Base-by-base conservation (phyloP, 345 rosid species). In the Aethionema arabicum region DNA sequence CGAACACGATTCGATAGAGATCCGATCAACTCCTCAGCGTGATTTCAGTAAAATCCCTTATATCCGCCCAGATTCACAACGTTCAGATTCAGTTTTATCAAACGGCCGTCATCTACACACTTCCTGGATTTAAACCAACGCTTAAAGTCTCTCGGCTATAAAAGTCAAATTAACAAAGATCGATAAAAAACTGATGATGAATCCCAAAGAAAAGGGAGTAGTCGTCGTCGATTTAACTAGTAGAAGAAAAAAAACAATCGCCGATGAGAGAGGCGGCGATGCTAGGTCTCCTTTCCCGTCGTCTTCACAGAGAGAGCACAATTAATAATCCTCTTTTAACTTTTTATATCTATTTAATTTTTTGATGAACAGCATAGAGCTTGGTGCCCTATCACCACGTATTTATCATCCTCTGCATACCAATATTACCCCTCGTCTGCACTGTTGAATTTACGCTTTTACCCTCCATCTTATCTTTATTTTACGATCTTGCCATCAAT, bases 331-430 rank as follows among this genome's bases (percentile, higher is more conserved):
- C 11, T 37, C 27, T 44, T 56, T 35, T 35, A 9, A 9, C n/a
- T 30, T 21, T 16, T 15, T 11, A 40, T 33, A 40, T 52, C 48
- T 64, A 10, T 63, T 8, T 31, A 31, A 13, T 55, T 9, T 27
- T 61, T 44, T 50, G 67, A 70, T 61, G 70, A 74, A 12, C 69
- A 57, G 53, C 67, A 46, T 67, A 65, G 52, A 56, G 27, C 48
- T 12, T 50, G 72, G 54, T 62, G 43, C 80, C 77, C 74, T 56
- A 72, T 68, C 74, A 63, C 75, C 72, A 41, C 52, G 47, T 51
- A 73, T 77, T 75, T 79, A 76, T 59, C 6, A 42, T 61, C 8
- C 15, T 3, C 5, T n/a, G 13, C 15, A 35, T 71, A 1, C 63
- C 76, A 7, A 61, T 15, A 61, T 3, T 45, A 5, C 76, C 84